A percentile compares a stretch with the other conserved stretches of the same genome.
phyloP scores from a whole-genome alignment of 805 yeast species.

The Ogataea trehaloabstinens region DNA sequence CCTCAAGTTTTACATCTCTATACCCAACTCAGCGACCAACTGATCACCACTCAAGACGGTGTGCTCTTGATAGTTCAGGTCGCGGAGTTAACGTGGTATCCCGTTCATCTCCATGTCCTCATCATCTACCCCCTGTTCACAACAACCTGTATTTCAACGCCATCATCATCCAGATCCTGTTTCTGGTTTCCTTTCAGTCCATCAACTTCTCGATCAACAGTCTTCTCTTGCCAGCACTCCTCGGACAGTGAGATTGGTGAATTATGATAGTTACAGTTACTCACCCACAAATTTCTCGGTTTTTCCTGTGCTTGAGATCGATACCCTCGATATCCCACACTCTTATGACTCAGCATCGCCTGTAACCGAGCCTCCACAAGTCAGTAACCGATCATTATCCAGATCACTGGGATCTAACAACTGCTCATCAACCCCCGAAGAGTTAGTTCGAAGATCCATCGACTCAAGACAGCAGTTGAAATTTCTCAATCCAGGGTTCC shows the following conservation, averaged over 20 bases:
- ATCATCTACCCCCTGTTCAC: not conserved
- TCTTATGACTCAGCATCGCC: constrained; percentile 9
- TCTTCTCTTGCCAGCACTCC: constrained; percentile 12
- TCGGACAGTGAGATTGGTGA: constrained; percentile 19
- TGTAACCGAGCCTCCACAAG: not conserved
- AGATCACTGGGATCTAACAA: not conserved
- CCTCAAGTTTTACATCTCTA: too few species aligned
- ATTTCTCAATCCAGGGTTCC: not conserved
- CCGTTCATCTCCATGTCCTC: not conserved
- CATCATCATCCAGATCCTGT: not conserved
- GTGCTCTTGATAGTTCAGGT: too few species aligned
- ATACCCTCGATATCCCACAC: constrained; percentile 16
- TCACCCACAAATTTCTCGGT: constrained; percentile 22
- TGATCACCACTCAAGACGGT: too few species aligned
- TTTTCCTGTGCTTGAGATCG: constrained; percentile 21
- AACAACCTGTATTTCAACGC: not conserved
- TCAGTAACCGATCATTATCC: not conserved
- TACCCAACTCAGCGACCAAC: too few species aligned
- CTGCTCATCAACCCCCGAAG: not conserved
- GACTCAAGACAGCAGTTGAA: not conserved
- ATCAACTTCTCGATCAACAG: not conserved
- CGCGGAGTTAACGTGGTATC: too few species aligned
- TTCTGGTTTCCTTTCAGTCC: not conserved
- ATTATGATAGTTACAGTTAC: constrained; percentile 17
- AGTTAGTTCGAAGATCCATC: not conserved